These are phyloP conservation scores for Suhomyces terraborum DNA, from an alignment of 1,139 yeast genomes.

Conservation along the genomic window DNA sequence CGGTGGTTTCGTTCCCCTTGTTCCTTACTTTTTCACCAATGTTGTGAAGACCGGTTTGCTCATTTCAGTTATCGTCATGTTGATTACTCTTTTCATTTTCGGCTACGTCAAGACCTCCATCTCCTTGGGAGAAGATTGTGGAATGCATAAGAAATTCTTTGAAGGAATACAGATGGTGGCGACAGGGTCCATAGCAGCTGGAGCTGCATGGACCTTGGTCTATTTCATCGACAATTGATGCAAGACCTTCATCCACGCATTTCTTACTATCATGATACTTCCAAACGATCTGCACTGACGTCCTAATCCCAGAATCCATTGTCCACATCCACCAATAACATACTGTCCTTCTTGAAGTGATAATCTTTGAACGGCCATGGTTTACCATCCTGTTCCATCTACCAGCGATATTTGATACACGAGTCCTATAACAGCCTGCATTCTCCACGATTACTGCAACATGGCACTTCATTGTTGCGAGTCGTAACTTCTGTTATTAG, in stretches of 20 bases:
- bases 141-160: constrained; percentile 56
- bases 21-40: constrained; percentile 75
- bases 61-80: constrained; percentile 78
- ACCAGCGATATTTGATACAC: no score
- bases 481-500: no score
- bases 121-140: constrained; percentile 79
- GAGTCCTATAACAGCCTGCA: no score
- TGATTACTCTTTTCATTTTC: constrained; percentile 79
- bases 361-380: no score
- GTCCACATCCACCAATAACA: no score
- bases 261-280: no score
- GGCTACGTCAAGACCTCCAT: constrained; percentile 84
- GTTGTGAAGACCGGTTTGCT: constrained; percentile 77
- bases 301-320: no score
- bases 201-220: constrained; percentile 94
- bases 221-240: constrained; percentile 58
- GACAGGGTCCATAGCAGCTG: constrained; percentile 95
- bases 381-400: no score
- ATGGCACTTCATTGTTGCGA: no score
- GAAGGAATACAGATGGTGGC: constrained; percentile 92
- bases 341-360: no score
- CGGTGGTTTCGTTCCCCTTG: constrained; percentile 79
- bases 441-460: no score
- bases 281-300: no score
- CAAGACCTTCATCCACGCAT: background rate